phyloP scores from a whole-genome alignment of 2,329 filamentous ascomycete species.

The Pseudogymnoascus sp. region DNA sequence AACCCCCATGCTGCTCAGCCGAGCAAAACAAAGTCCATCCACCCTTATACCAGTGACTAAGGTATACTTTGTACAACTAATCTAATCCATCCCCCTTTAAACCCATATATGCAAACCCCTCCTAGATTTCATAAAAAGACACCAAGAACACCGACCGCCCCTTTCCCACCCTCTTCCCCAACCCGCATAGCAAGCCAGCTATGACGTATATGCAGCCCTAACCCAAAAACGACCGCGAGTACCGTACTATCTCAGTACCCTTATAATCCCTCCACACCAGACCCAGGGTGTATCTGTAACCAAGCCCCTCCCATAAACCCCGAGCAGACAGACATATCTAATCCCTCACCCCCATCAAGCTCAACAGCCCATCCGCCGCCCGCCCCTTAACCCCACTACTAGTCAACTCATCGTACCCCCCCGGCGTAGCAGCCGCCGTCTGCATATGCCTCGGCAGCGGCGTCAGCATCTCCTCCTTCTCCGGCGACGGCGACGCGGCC shows the following conservation, averaged over 20 bases:
- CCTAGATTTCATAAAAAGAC: not conserved
- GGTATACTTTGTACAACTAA: not conserved
- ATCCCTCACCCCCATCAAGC: conserved; percentile 16
- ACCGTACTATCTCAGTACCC: not conserved
- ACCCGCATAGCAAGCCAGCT: conserved; percentile 4
- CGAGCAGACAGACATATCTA: not conserved
- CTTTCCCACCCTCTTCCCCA: not conserved
- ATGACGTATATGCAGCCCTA: conserved; percentile 6
- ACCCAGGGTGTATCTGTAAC: not conserved
- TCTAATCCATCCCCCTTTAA: not conserved
- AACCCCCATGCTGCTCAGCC: not conserved
- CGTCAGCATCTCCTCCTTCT: not conserved
- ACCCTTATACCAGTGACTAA: not conserved
- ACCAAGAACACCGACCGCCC: not conserved
- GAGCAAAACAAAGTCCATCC: not conserved
- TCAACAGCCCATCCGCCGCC: conserved; percentile 45
- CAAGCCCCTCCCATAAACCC: not conserved
- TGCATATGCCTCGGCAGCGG: not conserved
- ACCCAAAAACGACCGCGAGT: not conserved
- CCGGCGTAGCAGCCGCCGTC: conserved; percentile 11
- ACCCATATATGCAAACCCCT: not conserved
- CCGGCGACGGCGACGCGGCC: not conserved
- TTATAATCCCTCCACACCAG: not conserved
- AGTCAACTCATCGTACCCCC: conserved; percentile 30
- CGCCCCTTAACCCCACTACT: conserved; percentile 41